Evolutionary conservation across 2,329 filamentous ascomycete genomes (phyloP).

Genomic region (Aspergillus vadensis): DNA sequence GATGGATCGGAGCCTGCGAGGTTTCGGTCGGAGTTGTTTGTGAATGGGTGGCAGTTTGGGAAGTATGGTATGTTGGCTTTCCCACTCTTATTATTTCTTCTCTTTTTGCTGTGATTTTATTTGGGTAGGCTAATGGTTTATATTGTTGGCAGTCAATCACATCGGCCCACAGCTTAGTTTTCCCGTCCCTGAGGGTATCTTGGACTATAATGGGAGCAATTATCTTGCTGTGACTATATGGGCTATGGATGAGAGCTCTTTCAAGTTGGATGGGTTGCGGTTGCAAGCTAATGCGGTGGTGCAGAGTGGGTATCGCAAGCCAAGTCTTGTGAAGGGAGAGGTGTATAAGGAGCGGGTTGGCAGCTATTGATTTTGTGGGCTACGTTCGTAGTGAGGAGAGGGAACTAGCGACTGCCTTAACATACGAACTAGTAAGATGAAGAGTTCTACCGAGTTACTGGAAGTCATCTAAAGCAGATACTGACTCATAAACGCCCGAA

Average conservation of each 20-base stretch:
- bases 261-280: neutral
- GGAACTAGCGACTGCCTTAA: too few species aligned
- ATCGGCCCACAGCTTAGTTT: constrained; percentile 54
- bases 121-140: too few species aligned
- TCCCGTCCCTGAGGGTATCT: constrained; percentile 55
- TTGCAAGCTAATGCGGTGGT: neutral
- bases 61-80: constrained; percentile 43
- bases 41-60: constrained; percentile 58
- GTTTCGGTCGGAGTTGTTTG: constrained; percentile 49
- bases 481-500: too few species aligned
- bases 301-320: neutral
- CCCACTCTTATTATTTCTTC: neutral
- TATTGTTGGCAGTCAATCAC: constrained; percentile 43
- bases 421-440: too few species aligned
- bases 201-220: constrained; percentile 48
- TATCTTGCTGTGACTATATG: neutral
- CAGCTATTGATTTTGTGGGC: neutral
- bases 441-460: too few species aligned
- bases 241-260: neutral
- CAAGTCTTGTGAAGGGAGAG: neutral
- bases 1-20: neutral
- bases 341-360: neutral
- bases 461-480: too few species aligned
- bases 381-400: too few species aligned
- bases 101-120: too few species aligned